Evolutionary conservation across 2,329 filamentous ascomycete species (phyloP).

Genomic region (Claviceps paspali): DNA sequence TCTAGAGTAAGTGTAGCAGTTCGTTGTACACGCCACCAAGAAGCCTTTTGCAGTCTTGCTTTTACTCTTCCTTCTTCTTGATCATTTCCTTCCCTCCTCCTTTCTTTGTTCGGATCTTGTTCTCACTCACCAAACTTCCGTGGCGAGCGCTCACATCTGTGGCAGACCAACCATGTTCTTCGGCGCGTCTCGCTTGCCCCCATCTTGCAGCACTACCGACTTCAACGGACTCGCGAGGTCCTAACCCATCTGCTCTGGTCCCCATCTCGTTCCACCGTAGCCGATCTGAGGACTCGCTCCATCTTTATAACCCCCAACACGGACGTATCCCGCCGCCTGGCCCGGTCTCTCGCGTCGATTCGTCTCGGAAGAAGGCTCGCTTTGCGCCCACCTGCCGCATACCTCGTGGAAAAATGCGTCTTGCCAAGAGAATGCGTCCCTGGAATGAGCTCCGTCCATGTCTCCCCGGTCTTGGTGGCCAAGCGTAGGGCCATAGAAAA

Average conservation of each 20-base stretch:
- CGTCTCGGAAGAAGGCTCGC: slow-evolving; percentile 47
- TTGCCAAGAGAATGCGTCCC: slow-evolving; percentile 49
- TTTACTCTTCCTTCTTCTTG: no score
- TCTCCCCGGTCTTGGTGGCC: slow-evolving; percentile 48
- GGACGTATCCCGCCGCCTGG: slow-evolving; percentile 46
- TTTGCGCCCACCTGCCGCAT: slow-evolving; percentile 41
- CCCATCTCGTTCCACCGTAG: slow-evolving; percentile 40
- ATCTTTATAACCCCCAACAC: slow-evolving; percentile 56
- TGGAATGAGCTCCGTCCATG: slow-evolving; percentile 22
- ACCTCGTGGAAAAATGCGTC: slow-evolving; percentile 47
- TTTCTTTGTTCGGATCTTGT: neutral
- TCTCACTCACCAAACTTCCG: no score
- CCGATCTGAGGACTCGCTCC: slow-evolving; percentile 45
- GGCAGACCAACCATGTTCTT: slow-evolving; percentile 45
- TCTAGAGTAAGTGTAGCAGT: slow-evolving; percentile 33
- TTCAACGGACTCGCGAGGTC: slow-evolving; percentile 37
- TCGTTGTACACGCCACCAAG: no score
- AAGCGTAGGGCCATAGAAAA: slow-evolving; percentile 47
- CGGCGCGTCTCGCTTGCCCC: slow-evolving; percentile 47
- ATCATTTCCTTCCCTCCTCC: no score
- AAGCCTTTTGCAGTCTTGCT: no score
- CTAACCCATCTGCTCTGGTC: slow-evolving; percentile 42
- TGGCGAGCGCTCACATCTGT: slow-evolving; percentile 1
- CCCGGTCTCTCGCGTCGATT: slow-evolving; percentile 49
- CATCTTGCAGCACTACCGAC: slow-evolving; percentile 47